Conservation (phyloP, 345 rosid genomes). For the Nephelium lappaceum region DNA sequence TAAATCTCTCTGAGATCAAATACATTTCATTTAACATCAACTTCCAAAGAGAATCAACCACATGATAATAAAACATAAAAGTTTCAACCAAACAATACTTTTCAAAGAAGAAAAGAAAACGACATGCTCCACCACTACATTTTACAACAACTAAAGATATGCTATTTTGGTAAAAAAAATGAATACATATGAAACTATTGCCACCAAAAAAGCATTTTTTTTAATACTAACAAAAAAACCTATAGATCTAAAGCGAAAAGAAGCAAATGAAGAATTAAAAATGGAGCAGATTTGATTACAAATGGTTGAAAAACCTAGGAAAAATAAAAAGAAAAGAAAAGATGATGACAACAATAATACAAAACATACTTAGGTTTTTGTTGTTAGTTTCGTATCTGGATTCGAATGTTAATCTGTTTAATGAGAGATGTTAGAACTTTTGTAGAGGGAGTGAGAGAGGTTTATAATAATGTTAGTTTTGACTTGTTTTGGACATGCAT, state of each 20-base stretch:
- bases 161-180: neutral
- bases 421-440: too few relatives aligned
- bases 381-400: neutral
- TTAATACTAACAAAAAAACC: neutral
- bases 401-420: neutral
- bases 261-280: neutral
- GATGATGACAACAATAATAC: neutral
- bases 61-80: too few relatives aligned
- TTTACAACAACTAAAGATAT: neutral
- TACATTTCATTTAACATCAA: neutral
- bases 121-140: neutral
- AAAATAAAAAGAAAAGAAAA: neutral
- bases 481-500: too few relatives aligned
- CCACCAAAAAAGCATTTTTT: neutral
- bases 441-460: neutral
- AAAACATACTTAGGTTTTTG: neutral
- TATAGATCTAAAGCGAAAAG: constrained; percentile 18
- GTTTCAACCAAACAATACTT: too few relatives aligned
- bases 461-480: too few relatives aligned
- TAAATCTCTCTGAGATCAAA: neutral
- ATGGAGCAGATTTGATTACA: neutral
- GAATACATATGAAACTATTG: neutral
- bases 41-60: too few relatives aligned
- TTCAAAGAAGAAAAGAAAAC: too few relatives aligned
- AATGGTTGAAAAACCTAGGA: constrained; percentile 2